A percentile compares a stretch with the other conserved stretches of the same genome.
Evolutionary conservation across 495 filamentous ascomycete genomes (phyloP).

Genomic region (Immersiella caudata): DNA sequence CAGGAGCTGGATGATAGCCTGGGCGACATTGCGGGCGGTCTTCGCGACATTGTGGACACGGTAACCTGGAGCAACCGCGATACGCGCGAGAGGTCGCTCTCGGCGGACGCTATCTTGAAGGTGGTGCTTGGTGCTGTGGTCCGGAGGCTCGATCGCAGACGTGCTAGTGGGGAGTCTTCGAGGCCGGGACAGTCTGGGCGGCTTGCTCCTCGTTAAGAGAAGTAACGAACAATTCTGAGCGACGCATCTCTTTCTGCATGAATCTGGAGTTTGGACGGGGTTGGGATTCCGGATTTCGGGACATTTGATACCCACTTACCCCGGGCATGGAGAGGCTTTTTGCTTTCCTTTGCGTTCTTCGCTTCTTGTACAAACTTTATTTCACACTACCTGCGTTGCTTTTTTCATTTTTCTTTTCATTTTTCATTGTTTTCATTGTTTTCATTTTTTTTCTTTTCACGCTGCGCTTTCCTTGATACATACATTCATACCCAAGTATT

Average conservation of each 20-base stretch:
- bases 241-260: neutral
- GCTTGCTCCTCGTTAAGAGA: slow-evolving; percentile 16
- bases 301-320: neutral
- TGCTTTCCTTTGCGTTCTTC: neutral
- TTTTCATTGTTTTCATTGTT: too few relatives aligned
- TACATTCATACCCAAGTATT: too few relatives aligned
- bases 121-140: slow-evolving; percentile 77
- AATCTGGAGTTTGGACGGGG: neutral
- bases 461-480: neutral
- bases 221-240: neutral
- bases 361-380: slow-evolving; percentile 1
- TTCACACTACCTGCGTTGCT: neutral
- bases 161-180: slow-evolving; percentile 23
- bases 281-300: neutral
- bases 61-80: slow-evolving; percentile 65
- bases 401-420: neutral
- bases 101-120: slow-evolving; percentile 75
- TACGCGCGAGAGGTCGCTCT: slow-evolving; percentile 40
- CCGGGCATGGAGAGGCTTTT: neutral
- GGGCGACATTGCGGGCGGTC: slow-evolving; percentile 50
- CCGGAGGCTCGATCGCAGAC: slow-evolving; percentile 57
- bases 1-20: slow-evolving; percentile 80
- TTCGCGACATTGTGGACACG: slow-evolving; percentile 94
- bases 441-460: too few relatives aligned
- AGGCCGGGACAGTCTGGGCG: slow-evolving; percentile 1